Base-by-base conservation (phyloP, 2,329 filamentous ascomycete genomes). In the Sporothrix euskadiensis region DNA sequence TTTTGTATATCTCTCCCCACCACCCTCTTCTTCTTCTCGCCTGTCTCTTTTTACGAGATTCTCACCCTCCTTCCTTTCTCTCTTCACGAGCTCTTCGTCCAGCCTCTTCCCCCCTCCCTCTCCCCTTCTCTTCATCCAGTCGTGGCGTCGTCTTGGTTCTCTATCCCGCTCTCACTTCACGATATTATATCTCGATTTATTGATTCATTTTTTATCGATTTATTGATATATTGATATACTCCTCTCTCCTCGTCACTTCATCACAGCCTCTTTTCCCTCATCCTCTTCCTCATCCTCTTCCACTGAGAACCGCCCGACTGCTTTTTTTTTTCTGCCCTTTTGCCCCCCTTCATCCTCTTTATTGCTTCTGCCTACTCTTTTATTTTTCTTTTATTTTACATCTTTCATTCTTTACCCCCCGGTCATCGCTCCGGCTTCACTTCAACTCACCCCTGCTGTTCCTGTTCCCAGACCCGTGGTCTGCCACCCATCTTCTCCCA, bases 81-180 rank as follows among this genome's bases (percentile, higher is more conserved):
- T 86, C 84, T 81, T 85, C 84, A 88, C 86, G 86, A 88, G 82
- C 83, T 69, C 70, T 73, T 75, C 73, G 65, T 75, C 70, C n/a
- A 52, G 32, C 83, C 26, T 70, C 61, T 56, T 49, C 44, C 85
- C 88, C 86, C 84, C 82, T 82, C 84, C 80, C 86, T 56, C 30
- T 84, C 85, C 59, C 59, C 59, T 85, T 87, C 84, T 86, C 85
- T 82, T 84, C 81, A 85, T 84, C 85, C 84, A 85, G 86, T 83
- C 85, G 84, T 84, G 87, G 88, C 85, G 89, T 88, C 75, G 73
- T 76, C 75, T 76, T 75, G 59, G 74, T 75, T 69, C 65, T 65
- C 57, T 35, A 4, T 68, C 22, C 54, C 49, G 22, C 30, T 30
- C 47, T 74, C 65, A 41, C 57, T 68, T 26, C 30, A 35, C 72